Evolutionary conservation across 2,329 filamentous ascomycete species (phyloP), one percentile per base, ranked within the genome.

Genomic region (Stachybotrys chlorohalonatus): DNA sequence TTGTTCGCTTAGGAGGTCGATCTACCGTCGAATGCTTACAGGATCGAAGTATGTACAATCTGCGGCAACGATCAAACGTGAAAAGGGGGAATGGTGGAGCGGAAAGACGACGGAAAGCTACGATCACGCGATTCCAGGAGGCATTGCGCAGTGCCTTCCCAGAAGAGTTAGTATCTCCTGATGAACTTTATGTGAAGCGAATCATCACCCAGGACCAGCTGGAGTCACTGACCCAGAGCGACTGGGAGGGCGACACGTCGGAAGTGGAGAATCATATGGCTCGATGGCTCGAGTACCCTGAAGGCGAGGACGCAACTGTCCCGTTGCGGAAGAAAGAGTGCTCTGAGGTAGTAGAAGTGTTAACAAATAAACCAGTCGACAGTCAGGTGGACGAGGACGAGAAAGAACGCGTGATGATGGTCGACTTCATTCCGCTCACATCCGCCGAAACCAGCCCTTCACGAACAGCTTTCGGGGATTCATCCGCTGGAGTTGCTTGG

Each of bases 161-260:
- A 1, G 58, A 71, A 1, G 66, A 70, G 0, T 69, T 84, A 1
- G 65, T 91, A 1, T 73, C 79, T 13, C 77, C 81, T 2, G 69
- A 75, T 0, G 64, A 79, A 1, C 77, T 95, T 1, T 64, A 74
- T 7, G 64, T 76, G 1, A 66, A 81, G 31, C 78, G 74, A 0
- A 61, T 92, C 1, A 78, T 95, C 52, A 85, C 79, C 0, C 59
- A 80, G 45, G 69, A 73, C 0, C 91, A 95, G 64, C 75, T 78
- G 15, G 70, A 83, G 0, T 89, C 84, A 1, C 70, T 94, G 1
- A 68, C 70, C 17, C 79, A 79, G 2, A 75, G 78, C 2, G 67
- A 67, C 1, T 72, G 71, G 70, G 60, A 61, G 15, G 46, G 55
- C 3, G 52, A 53, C 3, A 58, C 59, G 2, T 30, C 30, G 2